phyloP scores from a whole-genome alignment of 1,284 basidiomycete species.

The Mycosarcoma mackinlayi region DNA sequence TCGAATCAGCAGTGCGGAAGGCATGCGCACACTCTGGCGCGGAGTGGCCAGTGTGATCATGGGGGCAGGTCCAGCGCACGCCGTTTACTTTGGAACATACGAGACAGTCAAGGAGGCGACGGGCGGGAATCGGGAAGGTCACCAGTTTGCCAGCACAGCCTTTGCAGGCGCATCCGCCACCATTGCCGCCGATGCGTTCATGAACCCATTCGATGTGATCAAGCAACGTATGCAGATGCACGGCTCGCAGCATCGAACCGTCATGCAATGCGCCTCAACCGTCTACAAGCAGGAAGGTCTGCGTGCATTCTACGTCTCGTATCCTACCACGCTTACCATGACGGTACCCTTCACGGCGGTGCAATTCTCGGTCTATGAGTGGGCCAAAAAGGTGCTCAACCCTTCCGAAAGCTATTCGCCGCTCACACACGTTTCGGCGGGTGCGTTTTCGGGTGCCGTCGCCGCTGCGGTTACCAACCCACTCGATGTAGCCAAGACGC shows the following conservation, averaged over 20 bases:
- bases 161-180: slow-evolving; percentile 94
- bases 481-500: slow-evolving; percentile 97
- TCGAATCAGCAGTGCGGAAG: slow-evolving; percentile 91
- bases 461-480: slow-evolving; percentile 97
- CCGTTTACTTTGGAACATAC: slow-evolving; percentile 96
- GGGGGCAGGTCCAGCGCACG: slow-evolving; percentile 97
- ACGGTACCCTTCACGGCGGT: slow-evolving; percentile 98
- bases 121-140: slow-evolving; percentile 84
- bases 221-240: slow-evolving; percentile 99
- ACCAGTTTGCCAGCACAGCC: slow-evolving; percentile 85
- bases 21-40: slow-evolving; percentile 88
- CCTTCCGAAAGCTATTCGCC: slow-evolving; percentile 89
- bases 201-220: slow-evolving; percentile 99
- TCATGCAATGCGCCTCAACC: slow-evolving; percentile 81
- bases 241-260: slow-evolving; percentile 86
- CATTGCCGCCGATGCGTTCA: slow-evolving; percentile 93
- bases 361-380: slow-evolving; percentile 97
- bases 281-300: slow-evolving; percentile 89
- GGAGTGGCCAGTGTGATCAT: slow-evolving; percentile 97
- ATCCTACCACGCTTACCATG: slow-evolving; percentile 93
- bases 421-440: slow-evolving; percentile 86
- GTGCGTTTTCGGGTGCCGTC: slow-evolving; percentile 90
- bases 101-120: slow-evolving; percentile 93
- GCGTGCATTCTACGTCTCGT: slow-evolving; percentile 94
- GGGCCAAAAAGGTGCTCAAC: slow-evolving; percentile 87